A percentile compares a stretch with the other conserved stretches of the same genome.
Conservation (phyloP, 164 flowering plant genomes). For the Sextonia rubra region DNA sequence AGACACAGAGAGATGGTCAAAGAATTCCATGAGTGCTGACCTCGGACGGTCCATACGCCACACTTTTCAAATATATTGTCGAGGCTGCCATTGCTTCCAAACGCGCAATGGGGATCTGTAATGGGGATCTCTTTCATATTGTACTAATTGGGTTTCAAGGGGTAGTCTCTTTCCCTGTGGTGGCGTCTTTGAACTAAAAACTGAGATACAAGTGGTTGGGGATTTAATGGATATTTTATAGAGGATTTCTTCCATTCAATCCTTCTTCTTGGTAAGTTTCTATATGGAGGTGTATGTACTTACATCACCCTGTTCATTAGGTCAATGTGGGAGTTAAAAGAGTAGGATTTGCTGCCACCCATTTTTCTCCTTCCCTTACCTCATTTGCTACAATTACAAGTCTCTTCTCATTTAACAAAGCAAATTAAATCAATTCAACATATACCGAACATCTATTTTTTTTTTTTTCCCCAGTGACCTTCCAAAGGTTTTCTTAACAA, state of each 20-base stretch:
- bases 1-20: too few species aligned
- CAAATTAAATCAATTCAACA: not conserved
- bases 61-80: too few species aligned
- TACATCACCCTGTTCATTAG: not conserved
- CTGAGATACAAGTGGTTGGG: not conserved
- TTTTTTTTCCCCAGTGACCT: too few species aligned
- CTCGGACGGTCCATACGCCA: too few species aligned
- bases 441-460: not conserved
- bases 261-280: not conserved
- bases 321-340: not conserved
- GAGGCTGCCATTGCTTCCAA: too few species aligned
- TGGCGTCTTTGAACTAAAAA: not conserved
- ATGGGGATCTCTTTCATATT: too few species aligned
- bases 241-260: not conserved
- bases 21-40: too few species aligned
- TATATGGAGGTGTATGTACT: not conserved
- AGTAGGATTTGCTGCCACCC: not conserved
- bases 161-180: not conserved
- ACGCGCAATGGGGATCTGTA: too few species aligned
- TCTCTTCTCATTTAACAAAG: constrained; percentile 4
- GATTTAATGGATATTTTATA: too few species aligned
- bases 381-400: constrained; percentile 5
- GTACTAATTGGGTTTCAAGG: too few species aligned
- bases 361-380: constrained; percentile 1
- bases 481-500: not conserved